Base-by-base conservation (phyloP, 106 monocot species). In the Allium sativum region DNA sequence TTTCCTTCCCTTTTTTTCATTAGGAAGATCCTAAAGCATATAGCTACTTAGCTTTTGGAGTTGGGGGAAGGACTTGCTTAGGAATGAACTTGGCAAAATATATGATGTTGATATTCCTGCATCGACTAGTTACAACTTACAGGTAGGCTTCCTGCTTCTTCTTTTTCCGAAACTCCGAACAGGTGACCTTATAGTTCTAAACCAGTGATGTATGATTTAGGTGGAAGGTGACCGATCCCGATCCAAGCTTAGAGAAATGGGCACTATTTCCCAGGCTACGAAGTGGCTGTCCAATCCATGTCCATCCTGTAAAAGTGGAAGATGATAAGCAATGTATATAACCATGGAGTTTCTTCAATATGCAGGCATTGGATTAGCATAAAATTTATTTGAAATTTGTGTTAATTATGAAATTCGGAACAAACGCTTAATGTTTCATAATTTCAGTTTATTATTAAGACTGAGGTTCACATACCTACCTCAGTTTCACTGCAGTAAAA, bases 51-150 rank as follows among this genome's bases (percentile, higher is more conserved):
- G 86, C 83, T 0, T 92, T 92, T 62, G 87, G 91, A 47, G 73
- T 68, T 12, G 83, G 91, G 42, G 81, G 73, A 12, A 92, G 83
- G 65, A 83, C 68, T 40, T 92, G 91, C 71, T 67, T 92, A 75
- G 91, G 91, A 19, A 92, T 92, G 76, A 92, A 92, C 65, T 63
- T 87, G 11, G 91, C 91, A 31, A 92, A 76, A 76, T 75, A 73
- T n/a, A 83, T 87, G 86, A 86, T 92, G 83, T 51, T 84, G 12
- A 74, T 92, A 31, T 92, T 92, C 61, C 76, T 92, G 7, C 86
- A 87, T 54, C 74, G 78, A 7, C 78, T 92, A 12, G 67, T 83
- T 56, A 92, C 87, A 2, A 83, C 55, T 44, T 91, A 72, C 63
- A 86, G 79, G 90, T 91, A 17, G 15, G 40, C 15, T 58, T 15